These are phyloP conservation scores for Lactifluus echinatus DNA, from an alignment of 768 basidiomycete species.

Conservation along the genomic window DNA sequence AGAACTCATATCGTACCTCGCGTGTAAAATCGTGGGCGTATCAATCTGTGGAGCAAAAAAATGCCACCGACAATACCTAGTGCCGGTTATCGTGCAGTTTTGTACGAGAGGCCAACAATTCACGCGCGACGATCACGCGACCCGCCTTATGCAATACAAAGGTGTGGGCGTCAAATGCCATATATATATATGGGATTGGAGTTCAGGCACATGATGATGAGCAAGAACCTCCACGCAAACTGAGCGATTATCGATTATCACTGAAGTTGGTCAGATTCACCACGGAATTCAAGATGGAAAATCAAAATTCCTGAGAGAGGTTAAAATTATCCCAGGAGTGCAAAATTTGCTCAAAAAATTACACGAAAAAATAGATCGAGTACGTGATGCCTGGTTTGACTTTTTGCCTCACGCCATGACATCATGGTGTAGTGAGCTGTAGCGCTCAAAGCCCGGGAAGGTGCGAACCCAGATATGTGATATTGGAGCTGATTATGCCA, in stretches of 20 bases:
- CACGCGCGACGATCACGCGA: slow-evolving; percentile 1
- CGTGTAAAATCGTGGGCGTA: not conserved
- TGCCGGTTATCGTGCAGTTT: too few species aligned
- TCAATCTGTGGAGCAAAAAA: slow-evolving; percentile 3
- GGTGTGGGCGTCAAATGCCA: not conserved
- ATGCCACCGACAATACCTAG: too few species aligned
- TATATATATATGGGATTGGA: not conserved
- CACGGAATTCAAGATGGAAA: not conserved
- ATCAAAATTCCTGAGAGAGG: not conserved
- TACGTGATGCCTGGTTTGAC: not conserved
- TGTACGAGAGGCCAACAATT: too few species aligned
- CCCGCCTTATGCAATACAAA: not conserved
- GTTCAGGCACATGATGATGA: not conserved
- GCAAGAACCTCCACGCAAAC: not conserved
- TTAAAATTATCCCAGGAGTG: not conserved
- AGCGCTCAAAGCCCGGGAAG: not conserved
- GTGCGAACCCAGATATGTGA: not conserved
- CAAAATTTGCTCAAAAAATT: not conserved
- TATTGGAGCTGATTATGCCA: too few species aligned
- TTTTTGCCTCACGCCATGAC: slow-evolving; percentile 11
- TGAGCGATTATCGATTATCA: too few species aligned
- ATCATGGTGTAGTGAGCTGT: not conserved
- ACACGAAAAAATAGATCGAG: not conserved
- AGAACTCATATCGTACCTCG: not conserved
- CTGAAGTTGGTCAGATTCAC: not conserved